These are phyloP conservation scores for Umbelopsis sp. DNA, from an alignment of 371 early-diverging fungal species.

Conservation along the genomic window DNA sequence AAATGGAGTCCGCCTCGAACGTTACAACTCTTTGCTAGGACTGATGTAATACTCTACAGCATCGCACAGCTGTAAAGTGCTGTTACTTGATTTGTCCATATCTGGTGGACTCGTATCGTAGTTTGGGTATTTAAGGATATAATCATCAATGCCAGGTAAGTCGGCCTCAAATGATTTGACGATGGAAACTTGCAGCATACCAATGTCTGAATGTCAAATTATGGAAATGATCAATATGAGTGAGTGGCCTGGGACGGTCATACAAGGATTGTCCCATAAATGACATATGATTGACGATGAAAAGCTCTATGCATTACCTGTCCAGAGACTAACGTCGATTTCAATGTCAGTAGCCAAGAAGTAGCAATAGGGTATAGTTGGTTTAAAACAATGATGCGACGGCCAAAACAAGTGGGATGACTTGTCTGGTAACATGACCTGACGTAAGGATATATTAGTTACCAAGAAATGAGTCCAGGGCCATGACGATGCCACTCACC, in stretches of 20 bases:
- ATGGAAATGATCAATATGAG: background rate
- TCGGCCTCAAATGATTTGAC: conserved; percentile 53
- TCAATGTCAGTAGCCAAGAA: conserved; percentile 38
- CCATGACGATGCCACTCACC: conserved; percentile 21
- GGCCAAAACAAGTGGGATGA: conserved; percentile 46
- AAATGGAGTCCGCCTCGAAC: background rate
- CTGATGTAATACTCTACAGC: conserved; percentile 1
- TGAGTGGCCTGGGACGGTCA: no score
- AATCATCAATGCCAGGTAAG: conserved; percentile 46
- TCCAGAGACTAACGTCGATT: conserved; percentile 38
- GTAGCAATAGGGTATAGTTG: conserved; percentile 40
- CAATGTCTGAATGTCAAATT: conserved; percentile 26
- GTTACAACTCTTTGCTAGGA: background rate
- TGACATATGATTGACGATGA: no score
- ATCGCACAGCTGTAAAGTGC: background rate
- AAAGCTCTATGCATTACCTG: conserved; percentile 30
- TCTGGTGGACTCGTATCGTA: background rate
- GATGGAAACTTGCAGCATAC: conserved; percentile 33
- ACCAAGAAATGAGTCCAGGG: background rate
- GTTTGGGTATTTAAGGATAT: conserved; percentile 42
- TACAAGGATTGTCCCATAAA: no score
- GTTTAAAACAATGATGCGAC: conserved; percentile 37
- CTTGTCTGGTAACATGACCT: conserved; percentile 46
- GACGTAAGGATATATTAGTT: background rate
- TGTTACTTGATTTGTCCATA: background rate